phyloP scores from a whole-genome alignment of 495 filamentous ascomycete species.

The Rhypophila decipiens region DNA sequence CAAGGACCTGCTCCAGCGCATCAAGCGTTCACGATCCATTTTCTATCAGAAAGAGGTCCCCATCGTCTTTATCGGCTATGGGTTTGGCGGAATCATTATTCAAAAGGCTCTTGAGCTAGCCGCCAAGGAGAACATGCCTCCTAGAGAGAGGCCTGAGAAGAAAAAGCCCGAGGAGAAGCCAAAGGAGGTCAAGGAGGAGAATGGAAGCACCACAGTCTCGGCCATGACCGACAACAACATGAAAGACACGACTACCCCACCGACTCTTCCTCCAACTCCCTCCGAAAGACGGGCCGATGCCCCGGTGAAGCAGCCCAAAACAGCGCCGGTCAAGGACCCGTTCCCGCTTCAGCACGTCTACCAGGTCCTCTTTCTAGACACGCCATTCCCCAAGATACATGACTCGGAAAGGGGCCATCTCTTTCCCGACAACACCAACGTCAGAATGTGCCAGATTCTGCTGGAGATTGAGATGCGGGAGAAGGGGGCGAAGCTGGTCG shows the following conservation, averaged over 20 bases:
- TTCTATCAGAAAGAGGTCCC: background rate
- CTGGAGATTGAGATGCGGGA: constrained; percentile 2
- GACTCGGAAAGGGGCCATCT: background rate
- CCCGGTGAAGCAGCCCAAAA: background rate
- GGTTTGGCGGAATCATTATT: constrained; percentile 11
- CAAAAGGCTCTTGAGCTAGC: constrained; percentile 6
- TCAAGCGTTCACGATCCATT: background rate
- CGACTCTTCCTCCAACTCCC: too few relatives aligned
- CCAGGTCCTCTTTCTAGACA: constrained; percentile 7
- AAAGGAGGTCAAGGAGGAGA: background rate
- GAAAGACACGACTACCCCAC: too few relatives aligned
- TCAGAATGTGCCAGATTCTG: constrained; percentile 10
- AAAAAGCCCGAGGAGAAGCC: background rate
- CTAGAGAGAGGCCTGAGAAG: background rate
- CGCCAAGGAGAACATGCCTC: background rate
- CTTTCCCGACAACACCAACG: constrained; percentile 9
- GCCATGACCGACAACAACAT: background rate
- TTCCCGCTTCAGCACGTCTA: background rate
- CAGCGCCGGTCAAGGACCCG: background rate
- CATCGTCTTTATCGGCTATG: constrained; percentile 10
- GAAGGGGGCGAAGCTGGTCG: constrained; percentile 3
- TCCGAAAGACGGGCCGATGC: background rate
- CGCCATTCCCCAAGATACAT: constrained; percentile 2
- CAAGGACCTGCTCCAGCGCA: background rate
- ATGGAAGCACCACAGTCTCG: background rate